Evolutionary conservation across 2,329 filamentous ascomycete species (phyloP).

Genomic region (Fusarium decemcellulare): DNA sequence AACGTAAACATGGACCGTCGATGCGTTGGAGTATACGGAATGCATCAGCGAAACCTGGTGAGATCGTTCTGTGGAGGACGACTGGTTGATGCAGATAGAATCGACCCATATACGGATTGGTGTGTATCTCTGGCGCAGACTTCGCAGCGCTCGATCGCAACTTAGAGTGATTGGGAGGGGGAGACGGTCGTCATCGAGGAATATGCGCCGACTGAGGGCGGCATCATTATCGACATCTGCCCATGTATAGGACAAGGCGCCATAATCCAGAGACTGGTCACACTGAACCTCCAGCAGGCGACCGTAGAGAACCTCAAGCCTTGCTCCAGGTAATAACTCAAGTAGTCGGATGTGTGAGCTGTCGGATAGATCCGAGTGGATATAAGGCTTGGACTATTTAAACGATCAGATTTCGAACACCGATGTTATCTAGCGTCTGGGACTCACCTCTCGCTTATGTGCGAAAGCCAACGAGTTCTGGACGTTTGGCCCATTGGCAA

Average conservation of each 20-base stretch:
- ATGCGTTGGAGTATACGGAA: constrained; percentile 21
- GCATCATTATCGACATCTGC: constrained; percentile 18
- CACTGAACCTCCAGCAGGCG: constrained; percentile 15
- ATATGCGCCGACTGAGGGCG: constrained; percentile 28
- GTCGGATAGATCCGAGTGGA: constrained; percentile 11
- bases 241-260: constrained; percentile 34
- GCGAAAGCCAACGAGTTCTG: background rate
- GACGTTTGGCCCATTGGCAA: too few species aligned
- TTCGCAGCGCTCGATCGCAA: constrained; percentile 21
- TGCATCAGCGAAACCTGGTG: constrained; percentile 31
- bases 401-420: too few species aligned
- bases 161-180: constrained; percentile 28
- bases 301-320: constrained; percentile 17
- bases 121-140: constrained; percentile 4
- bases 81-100: constrained; percentile 31
- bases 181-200: constrained; percentile 22
- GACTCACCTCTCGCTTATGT: constrained; percentile 16
- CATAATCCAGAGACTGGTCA: constrained; percentile 10
- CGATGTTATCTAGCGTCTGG: background rate
- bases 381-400: constrained; percentile 6
- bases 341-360: constrained; percentile 21
- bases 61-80: constrained; percentile 23
- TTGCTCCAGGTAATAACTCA: constrained; percentile 12
- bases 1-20: constrained; percentile 22
- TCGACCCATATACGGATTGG: constrained; percentile 27